Base-by-base conservation (phyloP, 2,329 filamentous ascomycete genomes). In the Fonsecaea multimorphosa region DNA sequence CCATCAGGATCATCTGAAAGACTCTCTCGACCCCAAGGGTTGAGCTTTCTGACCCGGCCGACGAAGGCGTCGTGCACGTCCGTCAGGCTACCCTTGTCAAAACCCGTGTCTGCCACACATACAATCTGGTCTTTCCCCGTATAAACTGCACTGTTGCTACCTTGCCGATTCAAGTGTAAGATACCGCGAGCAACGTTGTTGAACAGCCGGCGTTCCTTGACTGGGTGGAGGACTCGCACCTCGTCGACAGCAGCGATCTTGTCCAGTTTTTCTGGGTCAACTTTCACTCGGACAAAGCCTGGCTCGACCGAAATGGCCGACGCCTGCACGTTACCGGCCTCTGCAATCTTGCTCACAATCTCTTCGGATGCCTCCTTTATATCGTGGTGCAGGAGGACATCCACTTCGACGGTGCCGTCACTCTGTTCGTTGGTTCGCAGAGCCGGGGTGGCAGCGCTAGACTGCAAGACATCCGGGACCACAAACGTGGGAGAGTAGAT, bases 61-160 rank as follows among this genome's bases (percentile, higher is more conserved):
- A 44, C 60, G 51, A 73, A 73, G 1, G 70, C 72, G 9, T 53
- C 36, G 51, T 73, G 72, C 1, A 63, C 61, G 55, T 69, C 63
- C 2, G 52, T 49, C 7, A 57, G 58, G 49, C 52, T 64, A 2
- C 67, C 69, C 36, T 64, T 67, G 57, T 73, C 71, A 46, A 73
- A 67, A 2, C 72, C 72, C 2, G 69, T 73, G 51, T 73, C 72
- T 19, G 64, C 68, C 31, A 72, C 68, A 1, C 67, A 67, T 55
- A 73, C 66, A 2, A 72, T 61, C 61, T 73, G 67, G 27, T 69
- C 68, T 38, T 67, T 62, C 8, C 70, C 72, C 36, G 53, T 44
- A 34, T 67, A 71, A 1, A 52, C 60, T 14, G 52, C 58, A 12
- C 63, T 31, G 14, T 27, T 31, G 36, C 63, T 64, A 2, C 55